Evolutionary conservation across 148 eudicot species (phyloP), one percentile per base, ranked within the genome.

Genomic region (Bassia scoparia): DNA sequence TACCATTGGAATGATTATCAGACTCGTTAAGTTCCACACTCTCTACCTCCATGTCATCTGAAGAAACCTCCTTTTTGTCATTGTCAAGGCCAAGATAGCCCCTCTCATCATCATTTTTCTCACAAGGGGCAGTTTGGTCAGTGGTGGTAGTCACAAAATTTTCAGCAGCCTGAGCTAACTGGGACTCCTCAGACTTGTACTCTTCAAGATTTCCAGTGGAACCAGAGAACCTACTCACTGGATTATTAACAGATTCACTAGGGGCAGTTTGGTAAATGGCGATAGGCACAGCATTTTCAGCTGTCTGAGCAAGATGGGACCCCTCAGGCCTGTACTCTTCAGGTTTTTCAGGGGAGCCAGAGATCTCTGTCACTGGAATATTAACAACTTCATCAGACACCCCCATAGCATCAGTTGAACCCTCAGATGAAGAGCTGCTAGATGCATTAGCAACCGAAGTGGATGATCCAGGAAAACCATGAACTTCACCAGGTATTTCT

Each of bases 31-130:
- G 53, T 43, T 61, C 70, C 56, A 43, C 56, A 23, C 58, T 3
- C 18, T 66, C 62, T 30, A 69, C 44, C 38, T 54, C 74, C 62
- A 27, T 54, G 70, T 66, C 61, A 64, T 69, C 38, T 50, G 54
- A 43, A 54, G 0, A 53, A 30, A 6, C 49, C 43, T 62, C 62
- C 17, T 18, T 33, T 21, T 65, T 41, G 27, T 11, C 17, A 15
- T 37, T 50, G 31, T 27, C 23, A 21, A 54, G n/a, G 17, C 46
- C 18, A 72, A 35, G 37, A 49, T 72, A 6, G 24, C 29, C 35
- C 72, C 14, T 38, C 30, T 73, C 72, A 34, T 14, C 26, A 68
- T 69, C 30, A 16, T 41, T 54, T 66, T 15, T 38, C 21, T 4
- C 69, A 63, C 33, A 70, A 63, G 43, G 41, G 66, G 24, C 41